phyloP scores from a whole-genome alignment of 208 protist genomes.

The Hexamita inflata region DNA sequence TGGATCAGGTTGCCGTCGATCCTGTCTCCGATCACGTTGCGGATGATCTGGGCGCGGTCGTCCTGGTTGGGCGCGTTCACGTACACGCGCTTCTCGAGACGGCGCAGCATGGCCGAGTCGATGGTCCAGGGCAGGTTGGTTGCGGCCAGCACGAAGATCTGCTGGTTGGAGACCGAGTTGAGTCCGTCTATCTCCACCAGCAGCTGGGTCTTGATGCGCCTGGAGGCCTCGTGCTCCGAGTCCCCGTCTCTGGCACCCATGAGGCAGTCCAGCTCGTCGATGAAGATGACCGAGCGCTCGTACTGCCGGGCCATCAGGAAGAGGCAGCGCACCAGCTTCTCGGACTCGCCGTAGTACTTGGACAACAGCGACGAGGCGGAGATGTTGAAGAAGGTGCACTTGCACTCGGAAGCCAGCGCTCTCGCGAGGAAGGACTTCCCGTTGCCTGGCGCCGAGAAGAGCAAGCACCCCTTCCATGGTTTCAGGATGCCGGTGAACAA shows the following conservation, averaged over 20 bases:
- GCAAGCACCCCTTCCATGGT: slow-evolving; percentile 29
- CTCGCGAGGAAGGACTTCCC: slow-evolving; percentile 9
- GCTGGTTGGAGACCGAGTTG: neutral
- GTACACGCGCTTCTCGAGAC: slow-evolving; percentile 20
- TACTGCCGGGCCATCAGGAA: slow-evolving; percentile 19
- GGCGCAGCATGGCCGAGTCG: slow-evolving; percentile 7
- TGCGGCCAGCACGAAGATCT: slow-evolving; percentile 15
- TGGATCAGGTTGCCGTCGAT: neutral
- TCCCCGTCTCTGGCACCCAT: neutral
- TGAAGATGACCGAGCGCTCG: slow-evolving; percentile 11
- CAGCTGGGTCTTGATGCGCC: slow-evolving; percentile 1
- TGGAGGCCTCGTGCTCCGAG: slow-evolving; percentile 4
- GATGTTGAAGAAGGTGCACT: slow-evolving; percentile 9
- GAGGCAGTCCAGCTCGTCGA: slow-evolving; percentile 19
- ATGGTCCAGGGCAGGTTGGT: slow-evolving; percentile 18
- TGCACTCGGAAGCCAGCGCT: slow-evolving; percentile 1
- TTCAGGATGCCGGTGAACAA: slow-evolving; percentile 56
- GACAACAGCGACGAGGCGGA: neutral
- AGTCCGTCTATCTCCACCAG: slow-evolving; percentile 17
- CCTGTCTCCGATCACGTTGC: neutral
- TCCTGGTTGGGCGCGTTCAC: neutral
- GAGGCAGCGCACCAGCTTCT: slow-evolving; percentile 24
- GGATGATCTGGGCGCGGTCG: neutral
- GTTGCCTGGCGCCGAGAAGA: neutral
- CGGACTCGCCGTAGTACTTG: slow-evolving; percentile 22